Evolutionary conservation across 768 basidiomycete species (phyloP), one percentile per base, ranked within the genome.

Genomic region (Podaxis sp.): DNA sequence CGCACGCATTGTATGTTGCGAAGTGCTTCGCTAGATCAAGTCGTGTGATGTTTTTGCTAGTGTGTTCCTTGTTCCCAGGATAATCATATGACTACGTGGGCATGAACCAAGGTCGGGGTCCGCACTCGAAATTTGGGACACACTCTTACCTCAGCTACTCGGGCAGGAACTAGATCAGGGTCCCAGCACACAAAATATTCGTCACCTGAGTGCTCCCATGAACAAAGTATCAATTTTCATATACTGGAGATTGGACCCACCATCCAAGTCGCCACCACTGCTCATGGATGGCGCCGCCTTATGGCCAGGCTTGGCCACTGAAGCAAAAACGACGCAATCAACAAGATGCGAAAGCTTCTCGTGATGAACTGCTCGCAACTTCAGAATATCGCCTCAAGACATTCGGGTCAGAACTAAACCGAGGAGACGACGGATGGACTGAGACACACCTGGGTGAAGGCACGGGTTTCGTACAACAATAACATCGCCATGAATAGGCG

Each of bases 111-210:
- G 49, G 49, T 28, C 49, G 44, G 39, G 36, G 24, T 8, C 6
- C 11, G 17, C 1, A 12, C 19, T 26, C 52, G 11, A 52, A 17
- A 30, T 7, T 24, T 52, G 40, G 3, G 2, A 44, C 39, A 15
- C 44, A 46, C 7, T 64, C 74, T 54, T 65, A 84, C 87, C 75
- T 88, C 82, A 1, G 81, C 78, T 3, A 86, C 75, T n/a, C 67
- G 79, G 13, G 71, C 74, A 4, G 87, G 87, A 17, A 89, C 81
- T 6, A 89, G 68, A 65, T 87, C 86, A 0, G 79, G 77, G 71
- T 89, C 88, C 87, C 88, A 89, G 44, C 85, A 87, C 1, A 89
- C 87, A 61, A 87, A 84, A 67, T 84, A 89, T 64, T 86, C 81
- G 65, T 89, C 88, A 8, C 87, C 87, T 83, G 66, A 24, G 60